phyloP scores from a whole-genome alignment of 129 eudicot genomes.

The Scalesia atractyloides region DNA sequence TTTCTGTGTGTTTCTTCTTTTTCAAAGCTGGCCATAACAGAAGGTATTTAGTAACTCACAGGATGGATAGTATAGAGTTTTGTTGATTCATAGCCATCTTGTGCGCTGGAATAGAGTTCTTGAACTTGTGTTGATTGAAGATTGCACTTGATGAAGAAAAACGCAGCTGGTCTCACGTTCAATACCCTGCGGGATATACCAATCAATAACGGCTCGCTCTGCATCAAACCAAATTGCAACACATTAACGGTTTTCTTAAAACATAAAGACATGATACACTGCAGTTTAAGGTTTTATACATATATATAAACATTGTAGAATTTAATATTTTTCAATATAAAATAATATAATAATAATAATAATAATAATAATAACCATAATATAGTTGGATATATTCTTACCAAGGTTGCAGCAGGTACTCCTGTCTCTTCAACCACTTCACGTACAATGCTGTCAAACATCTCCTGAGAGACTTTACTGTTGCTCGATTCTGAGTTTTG shows the following conservation, averaged over 20 bases:
- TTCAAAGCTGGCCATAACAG: no score
- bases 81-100: constrained; percentile 92
- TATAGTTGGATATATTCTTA: constrained; percentile 33
- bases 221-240: constrained; percentile 30
- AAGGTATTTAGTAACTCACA: constrained; percentile 43
- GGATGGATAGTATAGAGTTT: constrained; percentile 61
- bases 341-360: no score
- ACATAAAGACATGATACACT: background rate
- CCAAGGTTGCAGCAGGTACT: constrained; percentile 71
- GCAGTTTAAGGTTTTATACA: background rate
- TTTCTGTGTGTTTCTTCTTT: no score
- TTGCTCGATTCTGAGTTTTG: constrained; percentile 36
- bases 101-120: constrained; percentile 69
- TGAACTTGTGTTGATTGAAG: constrained; percentile 79
- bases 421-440: constrained; percentile 99
- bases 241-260: background rate
- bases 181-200: constrained; percentile 85
- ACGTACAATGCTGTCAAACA: constrained; percentile 89
- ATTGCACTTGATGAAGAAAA: constrained; percentile 87
- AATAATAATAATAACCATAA: background rate
- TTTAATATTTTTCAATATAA: background rate
- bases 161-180: constrained; percentile 95
- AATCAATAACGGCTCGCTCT: constrained; percentile 72
- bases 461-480: constrained; percentile 64
- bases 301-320: background rate